These are phyloP conservation scores for Eucalyptus guilfoylei DNA, from an alignment of 345 rosid genomes.

Conservation along the genomic window DNA sequence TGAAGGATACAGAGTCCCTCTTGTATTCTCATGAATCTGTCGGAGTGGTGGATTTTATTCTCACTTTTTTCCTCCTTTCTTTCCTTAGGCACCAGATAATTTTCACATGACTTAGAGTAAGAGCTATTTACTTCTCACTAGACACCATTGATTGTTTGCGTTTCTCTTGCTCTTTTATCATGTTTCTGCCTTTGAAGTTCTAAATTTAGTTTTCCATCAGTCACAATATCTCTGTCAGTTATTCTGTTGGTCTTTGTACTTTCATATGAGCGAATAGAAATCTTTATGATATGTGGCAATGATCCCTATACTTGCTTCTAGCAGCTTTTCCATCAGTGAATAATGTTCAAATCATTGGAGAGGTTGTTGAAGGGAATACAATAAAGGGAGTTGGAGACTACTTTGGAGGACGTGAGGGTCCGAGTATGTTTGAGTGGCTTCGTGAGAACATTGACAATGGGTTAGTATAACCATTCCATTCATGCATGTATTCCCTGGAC, in stretches of 20 bases:
- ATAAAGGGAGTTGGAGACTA: constrained; percentile 79
- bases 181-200: background rate
- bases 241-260: background rate
- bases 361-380: constrained; percentile 62
- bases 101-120: background rate
- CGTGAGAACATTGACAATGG: constrained; percentile 67
- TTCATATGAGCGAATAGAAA: background rate
- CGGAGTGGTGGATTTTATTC: background rate
- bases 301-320: background rate
- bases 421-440: constrained; percentile 94
- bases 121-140: background rate
- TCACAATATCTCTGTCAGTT: background rate
- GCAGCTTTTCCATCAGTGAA: constrained; percentile 91
- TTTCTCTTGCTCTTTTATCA: background rate
- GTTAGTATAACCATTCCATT: constrained; percentile 24
- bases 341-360: constrained; percentile 71
- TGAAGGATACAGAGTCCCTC: background rate
- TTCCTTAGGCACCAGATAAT: background rate
- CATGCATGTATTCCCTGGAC: background rate
- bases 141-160: background rate
- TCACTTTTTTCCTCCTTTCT: background rate
- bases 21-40: background rate
- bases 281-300: background rate
- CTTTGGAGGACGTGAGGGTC: constrained; percentile 98
- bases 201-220: background rate